Evolutionary conservation across 2,329 filamentous ascomycete species (phyloP).

Genomic region (Colletotrichum navitas): DNA sequence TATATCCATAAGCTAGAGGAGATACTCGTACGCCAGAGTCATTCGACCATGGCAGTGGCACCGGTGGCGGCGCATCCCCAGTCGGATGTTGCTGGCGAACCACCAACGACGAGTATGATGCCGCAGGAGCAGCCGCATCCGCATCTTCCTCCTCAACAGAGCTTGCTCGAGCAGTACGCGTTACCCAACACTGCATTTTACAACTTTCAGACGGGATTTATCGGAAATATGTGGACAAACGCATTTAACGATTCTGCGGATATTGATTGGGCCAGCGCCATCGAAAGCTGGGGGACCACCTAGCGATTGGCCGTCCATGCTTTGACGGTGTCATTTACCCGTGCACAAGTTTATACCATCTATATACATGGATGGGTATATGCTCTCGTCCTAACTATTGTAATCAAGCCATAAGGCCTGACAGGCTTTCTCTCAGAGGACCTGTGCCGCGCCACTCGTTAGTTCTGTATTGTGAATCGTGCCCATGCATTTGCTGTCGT

Average conservation of each 20-base stretch:
- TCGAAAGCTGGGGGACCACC: slow-evolving; percentile 21
- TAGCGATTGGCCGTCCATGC: neutral
- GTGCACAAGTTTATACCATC: neutral
- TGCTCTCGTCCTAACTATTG: neutral
- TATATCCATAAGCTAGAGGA: slow-evolving; percentile 42
- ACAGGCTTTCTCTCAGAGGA: neutral
- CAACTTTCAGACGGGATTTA: slow-evolving; percentile 29
- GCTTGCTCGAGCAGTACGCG: slow-evolving; percentile 21
- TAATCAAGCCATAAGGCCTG: neutral
- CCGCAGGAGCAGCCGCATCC: slow-evolving; percentile 1
- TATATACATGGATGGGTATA: neutral
- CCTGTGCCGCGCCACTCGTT: neutral
- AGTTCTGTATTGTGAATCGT: neutral
- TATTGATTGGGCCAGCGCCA: slow-evolving; percentile 26
- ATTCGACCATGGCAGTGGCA: neutral
- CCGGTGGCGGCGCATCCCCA: neutral
- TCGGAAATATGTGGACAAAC: slow-evolving; percentile 30
- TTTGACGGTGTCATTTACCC: neutral
- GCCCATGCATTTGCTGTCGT: neutral
- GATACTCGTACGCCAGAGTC: slow-evolving; percentile 23
- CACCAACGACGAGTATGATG: slow-evolving; percentile 4
- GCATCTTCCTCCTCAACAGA: neutral
- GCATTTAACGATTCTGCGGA: slow-evolving; percentile 32
- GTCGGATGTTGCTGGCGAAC: neutral
- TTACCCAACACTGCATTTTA: slow-evolving; percentile 25